phyloP scores from a whole-genome alignment of 495 filamentous ascomycete genomes.

The Viridothelium virens region DNA sequence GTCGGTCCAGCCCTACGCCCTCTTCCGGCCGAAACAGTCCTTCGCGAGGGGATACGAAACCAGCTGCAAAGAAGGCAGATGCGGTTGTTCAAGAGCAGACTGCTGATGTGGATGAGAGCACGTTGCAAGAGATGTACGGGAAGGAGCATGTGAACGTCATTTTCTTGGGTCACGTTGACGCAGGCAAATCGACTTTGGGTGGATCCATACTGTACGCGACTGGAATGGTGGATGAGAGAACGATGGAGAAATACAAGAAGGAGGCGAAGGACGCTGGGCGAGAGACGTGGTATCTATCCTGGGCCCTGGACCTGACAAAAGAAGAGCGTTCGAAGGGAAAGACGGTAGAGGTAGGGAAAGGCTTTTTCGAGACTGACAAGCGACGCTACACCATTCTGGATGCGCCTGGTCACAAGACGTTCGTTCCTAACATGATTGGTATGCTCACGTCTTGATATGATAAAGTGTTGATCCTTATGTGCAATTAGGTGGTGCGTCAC shows the following conservation, averaged over 20 bases:
- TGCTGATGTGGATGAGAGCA: conserved; percentile 84
- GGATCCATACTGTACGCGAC: conserved; percentile 86
- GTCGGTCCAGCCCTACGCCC: conserved; percentile 66
- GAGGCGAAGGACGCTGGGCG: conserved; percentile 93
- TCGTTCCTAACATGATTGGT: conserved; percentile 31
- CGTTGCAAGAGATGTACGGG: conserved; percentile 90
- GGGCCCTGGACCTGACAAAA: conserved; percentile 92
- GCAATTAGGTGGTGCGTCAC: conserved; percentile 68
- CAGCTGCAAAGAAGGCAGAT: conserved; percentile 59
- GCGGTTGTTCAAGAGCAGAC: conserved; percentile 79
- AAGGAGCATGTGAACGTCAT: conserved; percentile 98
- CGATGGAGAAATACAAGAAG: conserved; percentile 93
- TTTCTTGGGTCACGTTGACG: conserved; percentile 97
- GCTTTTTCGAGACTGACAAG: conserved; percentile 91
- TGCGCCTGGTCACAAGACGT: conserved; percentile 56
- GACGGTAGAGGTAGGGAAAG: conserved; percentile 94
- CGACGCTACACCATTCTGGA: conserved; percentile 88
- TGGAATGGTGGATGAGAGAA: conserved; percentile 98
- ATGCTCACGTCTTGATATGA: not conserved
- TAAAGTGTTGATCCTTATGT: conserved; percentile 38
- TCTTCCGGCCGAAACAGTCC: conserved; percentile 73
- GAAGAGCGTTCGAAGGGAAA: conserved; percentile 97
- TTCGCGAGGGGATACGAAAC: conserved; percentile 42
- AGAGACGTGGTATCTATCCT: conserved; percentile 98
- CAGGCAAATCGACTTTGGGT: conserved; percentile 92